Evolutionary conservation across 2,329 filamentous ascomycete species (phyloP).

Genomic region (Botrytis cinerea): DNA sequence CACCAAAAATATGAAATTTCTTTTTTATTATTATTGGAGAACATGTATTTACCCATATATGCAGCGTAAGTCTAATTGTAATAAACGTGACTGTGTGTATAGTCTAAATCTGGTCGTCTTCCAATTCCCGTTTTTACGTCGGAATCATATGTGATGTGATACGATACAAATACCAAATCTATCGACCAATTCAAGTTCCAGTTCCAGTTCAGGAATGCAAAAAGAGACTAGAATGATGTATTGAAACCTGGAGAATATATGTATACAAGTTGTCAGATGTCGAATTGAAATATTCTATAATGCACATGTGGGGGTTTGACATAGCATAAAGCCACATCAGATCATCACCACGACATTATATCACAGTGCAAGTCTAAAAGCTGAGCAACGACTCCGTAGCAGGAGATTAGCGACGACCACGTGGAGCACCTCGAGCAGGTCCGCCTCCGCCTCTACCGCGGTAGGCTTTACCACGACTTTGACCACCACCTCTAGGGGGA

Average conservation of each 20-base stretch:
- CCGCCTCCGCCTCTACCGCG: constrained; percentile 8
- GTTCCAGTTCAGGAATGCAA: neutral
- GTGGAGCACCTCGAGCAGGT: constrained; percentile 15
- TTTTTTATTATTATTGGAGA: neutral
- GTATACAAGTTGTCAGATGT: neutral
- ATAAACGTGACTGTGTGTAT: neutral
- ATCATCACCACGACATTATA: neutral
- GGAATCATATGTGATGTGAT: neutral
- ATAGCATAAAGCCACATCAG: neutral
- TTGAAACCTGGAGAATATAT: neutral
- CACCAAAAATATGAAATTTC: neutral
- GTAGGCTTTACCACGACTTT: neutral
- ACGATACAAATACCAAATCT: neutral
- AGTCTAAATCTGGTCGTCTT: neutral
- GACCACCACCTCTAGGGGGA: constrained; percentile 6
- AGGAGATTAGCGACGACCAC: constrained; percentile 10
- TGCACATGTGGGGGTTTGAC: neutral
- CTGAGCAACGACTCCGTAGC: neutral
- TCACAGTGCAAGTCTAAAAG: neutral
- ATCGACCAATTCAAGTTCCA: neutral
- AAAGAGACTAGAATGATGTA: neutral
- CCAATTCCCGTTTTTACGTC: neutral
- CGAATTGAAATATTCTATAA: neutral
- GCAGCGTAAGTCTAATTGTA: neutral
- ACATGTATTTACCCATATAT: neutral